These are phyloP conservation scores for Citrus australasica DNA, from an alignment of 345 rosid genomes.

Conservation along the genomic window DNA sequence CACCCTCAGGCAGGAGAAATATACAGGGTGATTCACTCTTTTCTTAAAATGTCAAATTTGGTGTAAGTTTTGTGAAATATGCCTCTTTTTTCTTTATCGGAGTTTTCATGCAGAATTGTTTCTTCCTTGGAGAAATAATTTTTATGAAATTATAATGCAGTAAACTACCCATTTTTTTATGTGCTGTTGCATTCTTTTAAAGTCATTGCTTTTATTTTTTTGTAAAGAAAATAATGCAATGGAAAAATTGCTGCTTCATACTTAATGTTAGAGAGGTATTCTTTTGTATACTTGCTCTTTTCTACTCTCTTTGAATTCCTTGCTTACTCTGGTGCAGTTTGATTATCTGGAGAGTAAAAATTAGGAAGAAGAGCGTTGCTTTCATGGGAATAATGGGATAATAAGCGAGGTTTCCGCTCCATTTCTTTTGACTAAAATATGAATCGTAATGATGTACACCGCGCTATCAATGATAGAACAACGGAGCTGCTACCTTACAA, in stretches of 20 bases:
- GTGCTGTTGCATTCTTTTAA: background rate
- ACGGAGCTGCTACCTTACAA: no score
- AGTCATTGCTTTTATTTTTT: background rate
- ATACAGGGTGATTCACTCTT: conserved; percentile 18
- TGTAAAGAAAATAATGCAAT: no score
- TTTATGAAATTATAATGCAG: background rate
- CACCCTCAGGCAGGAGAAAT: conserved; percentile 22
- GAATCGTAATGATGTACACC: background rate
- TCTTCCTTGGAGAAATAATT: background rate
- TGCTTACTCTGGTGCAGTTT: background rate
- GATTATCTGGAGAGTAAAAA: background rate
- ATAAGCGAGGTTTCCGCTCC: background rate
- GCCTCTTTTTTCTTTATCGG: background rate
- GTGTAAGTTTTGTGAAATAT: background rate
- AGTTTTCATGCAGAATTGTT: background rate
- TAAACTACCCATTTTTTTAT: background rate
- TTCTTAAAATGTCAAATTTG: conserved; percentile 10
- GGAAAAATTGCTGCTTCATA: no score
- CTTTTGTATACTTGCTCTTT: no score
- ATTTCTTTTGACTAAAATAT: background rate
- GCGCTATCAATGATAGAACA: no score
- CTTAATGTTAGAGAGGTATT: no score
- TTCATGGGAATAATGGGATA: background rate
- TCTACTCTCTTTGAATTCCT: no score
- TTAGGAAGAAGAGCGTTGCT: background rate